Conservation (phyloP, 768 basidiomycete genomes). For the Steccherinum ochraceum region DNA sequence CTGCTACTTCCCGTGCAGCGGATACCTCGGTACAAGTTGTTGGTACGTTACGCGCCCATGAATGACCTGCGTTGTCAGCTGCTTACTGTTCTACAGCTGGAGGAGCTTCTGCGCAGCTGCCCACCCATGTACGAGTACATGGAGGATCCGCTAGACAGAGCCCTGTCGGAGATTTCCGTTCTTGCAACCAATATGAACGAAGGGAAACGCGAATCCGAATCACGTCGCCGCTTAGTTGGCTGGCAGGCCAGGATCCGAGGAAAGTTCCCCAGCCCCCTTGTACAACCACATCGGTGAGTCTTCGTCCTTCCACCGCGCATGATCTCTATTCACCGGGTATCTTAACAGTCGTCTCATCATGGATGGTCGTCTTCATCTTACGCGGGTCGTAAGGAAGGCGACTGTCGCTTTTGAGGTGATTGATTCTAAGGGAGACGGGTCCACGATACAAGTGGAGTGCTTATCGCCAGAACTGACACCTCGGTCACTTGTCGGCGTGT, state of each 20-base stretch:
- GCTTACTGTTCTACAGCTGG: no score
- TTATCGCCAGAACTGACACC: slow-evolving; percentile 83
- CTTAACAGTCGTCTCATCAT: slow-evolving; percentile 74
- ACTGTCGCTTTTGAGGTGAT: slow-evolving; percentile 76
- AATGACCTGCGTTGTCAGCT: slow-evolving; percentile 3
- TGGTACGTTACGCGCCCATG: no score
- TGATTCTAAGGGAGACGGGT: slow-evolving; percentile 69
- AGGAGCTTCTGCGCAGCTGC: slow-evolving; percentile 79
- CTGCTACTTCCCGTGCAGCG: slow-evolving; percentile 92
- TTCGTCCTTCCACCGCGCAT: neutral
- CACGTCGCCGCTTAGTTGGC: slow-evolving; percentile 81
- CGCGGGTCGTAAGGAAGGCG: slow-evolving; percentile 86
- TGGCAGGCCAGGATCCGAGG: slow-evolving; percentile 89
- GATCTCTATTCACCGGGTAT: slow-evolving; percentile 8
- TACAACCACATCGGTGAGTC: slow-evolving; percentile 92
- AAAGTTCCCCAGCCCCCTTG: slow-evolving; percentile 93
- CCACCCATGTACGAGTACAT: slow-evolving; percentile 71
- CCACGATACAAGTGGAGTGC: slow-evolving; percentile 85
- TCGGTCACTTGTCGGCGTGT: slow-evolving; percentile 68
- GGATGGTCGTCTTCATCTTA: slow-evolving; percentile 81
- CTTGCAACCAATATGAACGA: slow-evolving; percentile 97
- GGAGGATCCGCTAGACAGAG: slow-evolving; percentile 81
- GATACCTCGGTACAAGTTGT: slow-evolving; percentile 91
- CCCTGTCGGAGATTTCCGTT: slow-evolving; percentile 79
- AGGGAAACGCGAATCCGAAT: slow-evolving; percentile 93